Evolutionary conservation across 164 flowering plant species (phyloP).

Genomic region (Nymphaea colorata): DNA sequence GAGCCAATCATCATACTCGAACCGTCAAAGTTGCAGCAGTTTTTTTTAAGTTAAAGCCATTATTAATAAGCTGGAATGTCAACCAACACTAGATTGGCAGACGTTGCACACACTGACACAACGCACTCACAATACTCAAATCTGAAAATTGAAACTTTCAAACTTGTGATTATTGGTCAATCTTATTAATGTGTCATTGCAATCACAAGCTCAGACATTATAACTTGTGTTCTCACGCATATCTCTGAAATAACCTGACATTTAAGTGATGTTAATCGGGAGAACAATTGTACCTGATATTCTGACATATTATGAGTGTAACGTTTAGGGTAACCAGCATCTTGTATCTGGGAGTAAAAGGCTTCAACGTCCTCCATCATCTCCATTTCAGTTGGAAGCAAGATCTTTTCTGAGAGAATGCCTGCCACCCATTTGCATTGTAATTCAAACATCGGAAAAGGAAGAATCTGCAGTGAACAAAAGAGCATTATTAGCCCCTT

Average conservation of each 20-base stretch:
- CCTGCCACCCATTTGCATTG: conserved; percentile 91
- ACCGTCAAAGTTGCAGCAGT: conserved; percentile 25
- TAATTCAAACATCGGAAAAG: conserved; percentile 58
- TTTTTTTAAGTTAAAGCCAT: neutral
- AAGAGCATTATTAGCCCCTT: neutral
- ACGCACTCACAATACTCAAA: too few species aligned
- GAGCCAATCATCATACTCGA: conserved; percentile 65
- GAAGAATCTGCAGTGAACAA: conserved; percentile 36
- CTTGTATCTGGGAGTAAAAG: conserved; percentile 45
- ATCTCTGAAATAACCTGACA: too few species aligned
- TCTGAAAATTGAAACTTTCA: too few species aligned
- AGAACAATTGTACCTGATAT: conserved; percentile 31
- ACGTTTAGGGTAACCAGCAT: conserved; percentile 50
- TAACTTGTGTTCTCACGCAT: too few species aligned
- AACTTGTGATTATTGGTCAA: too few species aligned
- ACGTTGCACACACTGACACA: too few species aligned
- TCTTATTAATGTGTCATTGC: too few species aligned
- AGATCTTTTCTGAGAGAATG: conserved; percentile 47
- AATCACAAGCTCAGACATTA: too few species aligned
- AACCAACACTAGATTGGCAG: neutral
- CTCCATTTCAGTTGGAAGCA: conserved; percentile 46
- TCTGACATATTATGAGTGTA: conserved; percentile 47
- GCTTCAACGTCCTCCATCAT: conserved; percentile 53
- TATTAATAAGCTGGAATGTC: neutral
- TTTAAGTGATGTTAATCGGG: neutral